Evolutionary conservation across 1,284 basidiomycete species (phyloP), one percentile per base, ranked within the genome.

Genomic region (Ceratobasidium sp.): DNA sequence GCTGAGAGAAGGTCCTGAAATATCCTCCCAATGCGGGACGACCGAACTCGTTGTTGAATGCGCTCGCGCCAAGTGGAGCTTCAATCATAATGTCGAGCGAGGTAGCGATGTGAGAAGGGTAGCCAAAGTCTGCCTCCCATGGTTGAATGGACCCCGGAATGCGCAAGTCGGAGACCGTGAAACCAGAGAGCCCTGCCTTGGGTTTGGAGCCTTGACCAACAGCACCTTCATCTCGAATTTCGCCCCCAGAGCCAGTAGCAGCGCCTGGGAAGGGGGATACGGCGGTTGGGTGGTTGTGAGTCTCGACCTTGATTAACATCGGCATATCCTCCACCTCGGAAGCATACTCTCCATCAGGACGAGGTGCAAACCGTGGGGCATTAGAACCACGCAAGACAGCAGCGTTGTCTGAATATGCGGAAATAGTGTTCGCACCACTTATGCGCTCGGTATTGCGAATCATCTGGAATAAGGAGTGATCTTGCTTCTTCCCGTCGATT

Each of bases 11-110:
- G 0, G 95, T 95, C 58, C 94, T 86, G 82, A 94, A 96, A 80
- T 93, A 93, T 0, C 92, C 91, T 2, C 86, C 82, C 73, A 91
- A 84, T 60, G 84, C 95, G 0, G 97, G 96, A 47, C 96, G 85
- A 9, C 96, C 96, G 75, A 98, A 99, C 78, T 99, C 97, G 80
- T 99, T 98, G 81, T 99, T 98, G 82, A 98, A 99, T 1, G 93
- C 93, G 66, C 90, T 91, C 6, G 93, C 93, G 25, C 96, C 96
- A 42, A 99, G 85, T 0, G 96, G 96, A 2, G 91, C 96, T 74
- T 98, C 94, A 68, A 93, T 82, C 95, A 99, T 99, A 81, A 99
- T 98, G 77, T 98, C 93, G 53, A 97, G 80, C 0, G 95, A 89
- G 39, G 89, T 93, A 6, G 96, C 93, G 74, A 99, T 95, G 78